Evolutionary conservation across 768 basidiomycete genomes (phyloP), one percentile per base, ranked within the genome.

Genomic region (Tylopilus sp.): DNA sequence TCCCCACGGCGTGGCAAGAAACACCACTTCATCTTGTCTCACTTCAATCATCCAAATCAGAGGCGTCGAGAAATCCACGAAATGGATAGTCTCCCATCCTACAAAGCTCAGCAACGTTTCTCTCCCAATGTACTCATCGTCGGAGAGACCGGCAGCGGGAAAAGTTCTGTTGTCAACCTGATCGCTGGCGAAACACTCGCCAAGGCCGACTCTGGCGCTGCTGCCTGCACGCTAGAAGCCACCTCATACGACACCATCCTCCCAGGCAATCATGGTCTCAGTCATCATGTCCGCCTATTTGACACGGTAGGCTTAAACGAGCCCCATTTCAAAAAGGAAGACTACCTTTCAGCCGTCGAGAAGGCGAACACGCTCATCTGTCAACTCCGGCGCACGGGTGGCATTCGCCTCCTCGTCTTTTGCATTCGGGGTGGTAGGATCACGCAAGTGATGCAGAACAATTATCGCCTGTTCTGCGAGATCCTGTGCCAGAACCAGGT

Each of bases 111-210:
- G 30, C 52, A 47, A 20, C 53, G 23, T 31, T 55, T 36, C 40
- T 58, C 64, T 42, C 75, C 74, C 48, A 76, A 75, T 11, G 72
- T 54, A 5, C 74, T 66, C 18, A 67, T 62, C 23, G 74, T 76
- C 18, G 69, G 65, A 3, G 65, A 67, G 41, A 66, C 66, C 21
- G 65, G 66, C 6, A 60, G 40, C 1, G 65, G 70, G 18, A 77
- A 77, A 53, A 75, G 75, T 52, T 73, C 72, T 0, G 56, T 76
- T 25, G 52, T 75, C 45, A 77, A 76, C 55, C 64, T 77, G 57
- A 57, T 76, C 21, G 58, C 60, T 22, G 68, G 65, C 10, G 42
- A 57, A 3, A 25, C 55, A 8, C 41, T 60, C 2, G 73, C 73
- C 10, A 17, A 23, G 1, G 59, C 63, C 9, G 66, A 70, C n/a